These are phyloP conservation scores for Trichoderma guizhouense DNA, from an alignment of 2,329 filamentous ascomycete species.

Conservation along the genomic window DNA sequence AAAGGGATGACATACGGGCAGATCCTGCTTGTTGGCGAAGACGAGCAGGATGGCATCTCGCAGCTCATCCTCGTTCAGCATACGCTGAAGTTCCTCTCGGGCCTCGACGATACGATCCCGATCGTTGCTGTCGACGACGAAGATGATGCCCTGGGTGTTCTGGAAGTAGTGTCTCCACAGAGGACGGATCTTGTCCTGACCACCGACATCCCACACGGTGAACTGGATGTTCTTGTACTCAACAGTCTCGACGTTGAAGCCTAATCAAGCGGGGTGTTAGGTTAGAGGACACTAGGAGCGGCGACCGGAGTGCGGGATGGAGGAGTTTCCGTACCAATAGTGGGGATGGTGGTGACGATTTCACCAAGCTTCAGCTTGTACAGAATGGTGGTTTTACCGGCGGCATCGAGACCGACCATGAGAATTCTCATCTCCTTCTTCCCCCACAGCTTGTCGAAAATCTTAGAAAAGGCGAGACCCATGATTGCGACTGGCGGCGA, in stretches of 20 bases:
- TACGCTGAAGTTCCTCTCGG: constrained; percentile 92
- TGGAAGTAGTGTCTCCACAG: constrained; percentile 99
- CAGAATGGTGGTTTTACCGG: constrained; percentile 99
- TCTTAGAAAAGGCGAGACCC: constrained; percentile 96
- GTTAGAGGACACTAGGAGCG: background rate
- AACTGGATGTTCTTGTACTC: constrained; percentile 99
- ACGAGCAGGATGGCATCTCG: constrained; percentile 94
- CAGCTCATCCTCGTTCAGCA: constrained; percentile 98
- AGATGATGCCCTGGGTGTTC: constrained; percentile 99
- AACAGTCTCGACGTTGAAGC: constrained; percentile 99
- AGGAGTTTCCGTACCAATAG: constrained; percentile 67
- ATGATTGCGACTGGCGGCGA: constrained; percentile 64
- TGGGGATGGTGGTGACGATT: constrained; percentile 98
- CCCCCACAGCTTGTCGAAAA: constrained; percentile 94
- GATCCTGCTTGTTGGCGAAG: constrained; percentile 99
- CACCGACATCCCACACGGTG: constrained; percentile 99
- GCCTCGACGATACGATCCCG: constrained; percentile 97
- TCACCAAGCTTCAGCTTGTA: constrained; percentile 99
- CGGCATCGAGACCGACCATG: constrained; percentile 99
- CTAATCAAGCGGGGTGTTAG: constrained; percentile 40
- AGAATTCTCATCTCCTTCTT: constrained; percentile 99
- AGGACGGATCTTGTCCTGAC: constrained; percentile 99
- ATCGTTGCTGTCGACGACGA: constrained; percentile 99
- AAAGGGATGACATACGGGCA: constrained; percentile 66
- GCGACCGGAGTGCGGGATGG: background rate